Conservation (phyloP, 371 early-diverging fungal genomes). For the Batrachochytrium dendrobatidis region DNA sequence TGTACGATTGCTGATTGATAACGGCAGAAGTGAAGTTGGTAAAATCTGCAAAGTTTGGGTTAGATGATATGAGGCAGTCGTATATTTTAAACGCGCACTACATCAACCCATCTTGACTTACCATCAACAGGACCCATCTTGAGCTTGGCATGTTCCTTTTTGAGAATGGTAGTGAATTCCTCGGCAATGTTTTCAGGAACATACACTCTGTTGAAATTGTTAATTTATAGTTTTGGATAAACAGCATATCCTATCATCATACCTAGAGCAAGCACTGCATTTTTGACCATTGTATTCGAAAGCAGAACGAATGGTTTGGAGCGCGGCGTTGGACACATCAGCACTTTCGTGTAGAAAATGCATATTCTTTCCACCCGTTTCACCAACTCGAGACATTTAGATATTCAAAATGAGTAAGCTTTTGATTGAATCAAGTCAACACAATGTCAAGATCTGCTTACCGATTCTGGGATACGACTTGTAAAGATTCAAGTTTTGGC, state of each 20-base stretch:
- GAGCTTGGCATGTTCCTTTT: conserved; percentile 63
- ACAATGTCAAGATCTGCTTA: not conserved
- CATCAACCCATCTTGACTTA: conserved; percentile 9
- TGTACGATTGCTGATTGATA: conserved; percentile 87
- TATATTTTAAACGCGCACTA: not conserved
- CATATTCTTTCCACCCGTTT: conserved; percentile 98
- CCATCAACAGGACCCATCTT: conserved; percentile 73
- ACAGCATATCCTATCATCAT: not conserved
- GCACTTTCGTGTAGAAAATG: conserved; percentile 83
- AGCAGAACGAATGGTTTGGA: conserved; percentile 82
- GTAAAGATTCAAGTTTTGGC: conserved; percentile 83
- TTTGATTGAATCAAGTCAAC: not conserved
- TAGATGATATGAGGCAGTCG: not conserved
- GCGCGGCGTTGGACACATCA: conserved; percentile 40
- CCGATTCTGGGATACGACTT: conserved; percentile 86
- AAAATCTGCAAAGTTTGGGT: conserved; percentile 58
- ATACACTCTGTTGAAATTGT: conserved; percentile 48
- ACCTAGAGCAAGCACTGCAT: conserved; percentile 89
- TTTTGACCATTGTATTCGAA: conserved; percentile 98
- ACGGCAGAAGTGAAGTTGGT: conserved; percentile 74
- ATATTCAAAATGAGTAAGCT: not conserved
- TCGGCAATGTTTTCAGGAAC: conserved; percentile 76
- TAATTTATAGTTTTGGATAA: not conserved
- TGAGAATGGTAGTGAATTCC: conserved; percentile 62
- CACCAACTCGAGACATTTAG: conserved; percentile 63